phyloP scores from a whole-genome alignment of 352 stramenopile genomes.

The Phytophthora rubi region DNA sequence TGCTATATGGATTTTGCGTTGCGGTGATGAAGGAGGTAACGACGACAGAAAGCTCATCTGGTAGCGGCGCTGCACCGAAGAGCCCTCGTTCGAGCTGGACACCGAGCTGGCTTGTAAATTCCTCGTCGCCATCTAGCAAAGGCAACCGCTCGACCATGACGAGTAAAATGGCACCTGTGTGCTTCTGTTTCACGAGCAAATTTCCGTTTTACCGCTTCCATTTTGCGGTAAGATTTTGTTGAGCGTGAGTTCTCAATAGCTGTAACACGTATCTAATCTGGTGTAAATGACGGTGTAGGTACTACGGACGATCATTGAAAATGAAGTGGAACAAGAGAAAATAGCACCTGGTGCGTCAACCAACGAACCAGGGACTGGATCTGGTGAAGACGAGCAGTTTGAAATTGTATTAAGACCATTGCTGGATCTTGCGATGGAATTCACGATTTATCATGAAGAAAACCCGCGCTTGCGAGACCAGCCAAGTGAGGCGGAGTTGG shows the following conservation, averaged over 20 bases:
- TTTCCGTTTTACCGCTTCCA: slow-evolving; percentile 90
- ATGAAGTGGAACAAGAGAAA: slow-evolving; percentile 52
- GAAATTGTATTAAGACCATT: slow-evolving; percentile 64
- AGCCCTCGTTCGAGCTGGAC: slow-evolving; percentile 28
- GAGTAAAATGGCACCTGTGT: slow-evolving; percentile 62
- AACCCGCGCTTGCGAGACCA: slow-evolving; percentile 34
- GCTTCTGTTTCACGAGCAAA: slow-evolving; percentile 89
- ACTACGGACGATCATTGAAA: slow-evolving; percentile 75
- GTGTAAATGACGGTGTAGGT: slow-evolving; percentile 41
- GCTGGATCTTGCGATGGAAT: slow-evolving; percentile 59
- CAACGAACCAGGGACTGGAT: slow-evolving; percentile 3
- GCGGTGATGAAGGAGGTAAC: slow-evolving; percentile 64
- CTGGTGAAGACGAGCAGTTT: slow-evolving; percentile 47
- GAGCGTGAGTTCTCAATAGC: not conserved
- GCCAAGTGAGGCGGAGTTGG: slow-evolving; percentile 9
- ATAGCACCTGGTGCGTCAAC: not conserved
- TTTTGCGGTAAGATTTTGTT: slow-evolving; percentile 58
- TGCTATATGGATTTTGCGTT: slow-evolving; percentile 83
- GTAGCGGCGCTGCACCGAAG: slow-evolving; percentile 10
- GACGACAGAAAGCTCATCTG: slow-evolving; percentile 5
- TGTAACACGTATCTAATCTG: not conserved
- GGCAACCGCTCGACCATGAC: slow-evolving; percentile 18
- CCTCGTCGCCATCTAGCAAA: slow-evolving; percentile 22
- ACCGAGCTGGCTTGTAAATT: slow-evolving; percentile 22
- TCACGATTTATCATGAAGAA: slow-evolving; percentile 64